phyloP scores from a whole-genome alignment of 139 green algal species.

The Chlamydomonas sp. region DNA sequence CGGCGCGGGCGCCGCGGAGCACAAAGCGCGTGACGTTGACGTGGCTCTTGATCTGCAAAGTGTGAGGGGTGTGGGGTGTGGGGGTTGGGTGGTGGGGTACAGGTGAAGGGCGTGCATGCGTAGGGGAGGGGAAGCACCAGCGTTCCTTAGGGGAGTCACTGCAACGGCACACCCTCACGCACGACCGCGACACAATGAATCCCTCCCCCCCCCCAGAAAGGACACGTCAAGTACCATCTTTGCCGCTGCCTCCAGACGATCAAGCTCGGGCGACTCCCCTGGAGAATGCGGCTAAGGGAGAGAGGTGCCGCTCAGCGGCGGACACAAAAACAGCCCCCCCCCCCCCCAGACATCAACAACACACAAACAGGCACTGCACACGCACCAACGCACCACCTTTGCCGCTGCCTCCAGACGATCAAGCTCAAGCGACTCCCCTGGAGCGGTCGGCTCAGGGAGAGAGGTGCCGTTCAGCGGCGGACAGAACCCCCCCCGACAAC shows the following conservation, averaged over 20 bases:
- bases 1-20: slow-evolving; percentile 58
- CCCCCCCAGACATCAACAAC: no score
- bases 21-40: slow-evolving; percentile 69
- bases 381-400: no score
- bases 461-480: slow-evolving; percentile 45
- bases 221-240: no score
- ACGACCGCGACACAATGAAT: no score
- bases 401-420: slow-evolving; percentile 59
- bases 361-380: no score
- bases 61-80: neutral
- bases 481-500: no score
- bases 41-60: slow-evolving; percentile 53
- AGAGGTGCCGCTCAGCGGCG: slow-evolving; percentile 44
- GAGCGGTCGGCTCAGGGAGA: slow-evolving; percentile 56
- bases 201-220: no score
- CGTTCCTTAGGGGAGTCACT: no score
- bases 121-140: no score
- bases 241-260: slow-evolving; percentile 54
- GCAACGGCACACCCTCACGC: no score
- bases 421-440: slow-evolving; percentile 47
- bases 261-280: slow-evolving; percentile 49
- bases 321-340: no score
- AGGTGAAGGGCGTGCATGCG: neutral
- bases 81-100: neutral
- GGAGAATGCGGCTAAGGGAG: slow-evolving; percentile 58